Base-by-base conservation (phyloP, 441 rosid genomes). In the Brassica hybrid region DNA sequence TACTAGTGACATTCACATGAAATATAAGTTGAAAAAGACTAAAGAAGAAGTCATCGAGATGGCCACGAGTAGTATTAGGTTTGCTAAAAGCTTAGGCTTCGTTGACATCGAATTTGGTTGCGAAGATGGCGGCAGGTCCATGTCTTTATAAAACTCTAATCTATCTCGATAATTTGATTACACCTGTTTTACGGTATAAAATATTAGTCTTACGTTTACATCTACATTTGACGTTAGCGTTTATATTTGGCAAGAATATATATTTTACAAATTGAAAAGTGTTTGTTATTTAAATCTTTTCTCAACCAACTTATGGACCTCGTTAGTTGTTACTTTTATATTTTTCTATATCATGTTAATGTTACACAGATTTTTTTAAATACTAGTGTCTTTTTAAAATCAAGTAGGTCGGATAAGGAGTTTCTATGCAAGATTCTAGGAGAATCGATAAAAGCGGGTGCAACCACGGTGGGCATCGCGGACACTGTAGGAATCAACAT, bases 51-150 rank as follows among this genome's bases (percentile, higher is more conserved):
- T 76, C 23, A 69, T 76, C 23, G 80, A 76, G 58, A 76, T 76
- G 80, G 71, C 71, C 1, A 30, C 5, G 1, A 69, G 63, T 63
- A 63, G 58, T 52, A 9, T 70, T 52, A 63, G 21, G 30, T 54
- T 34, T 58, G 80, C 80, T 38, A 76, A 41, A 8, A 52, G 32
- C 70, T 63, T 76, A 43, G 74, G 75, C 45, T 76, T 62, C 68
- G 23, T n/a, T 1, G 74, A 76, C 38, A 7, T 76, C 54, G 64
- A 69, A 34, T 5, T 76, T 36, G 74, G 79, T 36, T 63, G 69
- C 19, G 79, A 76, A 70, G 79, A 76, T 69, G 79, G 48, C 11
- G 67, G 74, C 75, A 76, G 80, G 80, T 76, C 27, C 62, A 19
- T 11, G 14, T 45, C 48, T 45, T 72, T 0, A 45, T 30, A 30